Evolutionary conservation across 2,329 filamentous ascomycete species (phyloP), one percentile per base, ranked within the genome.

Genomic region (Cordyceps cicadae): DNA sequence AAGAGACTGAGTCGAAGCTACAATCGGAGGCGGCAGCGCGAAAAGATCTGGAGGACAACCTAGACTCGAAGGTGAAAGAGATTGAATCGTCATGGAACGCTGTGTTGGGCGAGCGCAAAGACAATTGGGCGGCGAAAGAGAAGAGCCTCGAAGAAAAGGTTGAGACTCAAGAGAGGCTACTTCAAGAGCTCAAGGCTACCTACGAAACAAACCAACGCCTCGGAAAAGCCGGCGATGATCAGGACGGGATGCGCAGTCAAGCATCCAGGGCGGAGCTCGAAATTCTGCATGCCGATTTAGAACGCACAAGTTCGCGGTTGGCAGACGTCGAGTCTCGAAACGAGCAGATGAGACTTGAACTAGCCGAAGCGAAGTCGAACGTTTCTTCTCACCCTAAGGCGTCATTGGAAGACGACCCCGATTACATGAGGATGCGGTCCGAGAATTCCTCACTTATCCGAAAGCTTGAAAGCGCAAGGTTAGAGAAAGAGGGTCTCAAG

Each of bases 51-150:
- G 92, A 97, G 68, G 86, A 87, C 39, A 86, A 81, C 15, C 81
- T 94, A 32, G 92, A 96, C 68, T 77, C 75, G 62, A 90, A 87
- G 70, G 88, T 95, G 62, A 95, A 92, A 74, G 92, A 96, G 65
- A 87, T 97, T 2, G 92, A 97, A 74, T 78, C 84, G 15, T 94
- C 91, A 3, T 99, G 94, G 93, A 83, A 85, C 14, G 92, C 90
- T 26, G 92, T 97, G 5, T 73, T 99, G 55, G 87, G 89, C 61
- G 94, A 99, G 79, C 97, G 96, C 76, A 88, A 90, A 68, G 91
- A 93, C 72, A 99, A 99, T 70, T 99, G 94, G 94, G 87, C 89
- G 59, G 87, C 93, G 9, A 97, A 96, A 71, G 94, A 99, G 77
- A 90, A 89, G 76, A 86, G 84, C 32, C 75, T 97, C 62, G 92